phyloP scores from a whole-genome alignment of 2,329 filamentous ascomycete species.

The Fusarium nanum region DNA sequence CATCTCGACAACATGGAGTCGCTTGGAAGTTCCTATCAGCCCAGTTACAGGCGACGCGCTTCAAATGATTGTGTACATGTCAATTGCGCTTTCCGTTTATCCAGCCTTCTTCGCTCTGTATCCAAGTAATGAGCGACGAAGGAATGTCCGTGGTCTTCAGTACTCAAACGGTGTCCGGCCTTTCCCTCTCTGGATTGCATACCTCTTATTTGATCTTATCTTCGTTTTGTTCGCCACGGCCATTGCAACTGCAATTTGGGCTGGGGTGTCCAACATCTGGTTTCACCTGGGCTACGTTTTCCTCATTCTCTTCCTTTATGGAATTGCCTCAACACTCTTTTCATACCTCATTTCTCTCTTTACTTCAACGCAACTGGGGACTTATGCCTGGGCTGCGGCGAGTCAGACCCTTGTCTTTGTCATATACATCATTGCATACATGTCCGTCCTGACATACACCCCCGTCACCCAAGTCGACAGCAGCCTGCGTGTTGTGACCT shows the following conservation, averaged over 20 bases:
- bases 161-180: slow-evolving; percentile 92
- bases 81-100: slow-evolving; percentile 80
- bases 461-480: slow-evolving; percentile 75
- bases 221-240: slow-evolving; percentile 75
- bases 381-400: slow-evolving; percentile 85
- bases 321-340: slow-evolving; percentile 79
- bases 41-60: slow-evolving; percentile 77
- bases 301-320: slow-evolving; percentile 82
- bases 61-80: slow-evolving; percentile 84
- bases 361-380: slow-evolving; percentile 80
- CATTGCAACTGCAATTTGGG: slow-evolving; percentile 76
- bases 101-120: slow-evolving; percentile 91
- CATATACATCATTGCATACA: slow-evolving; percentile 77
- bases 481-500: slow-evolving; percentile 77
- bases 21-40: slow-evolving; percentile 80
- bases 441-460: slow-evolving; percentile 79
- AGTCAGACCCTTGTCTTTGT: slow-evolving; percentile 79
- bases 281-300: slow-evolving; percentile 86
- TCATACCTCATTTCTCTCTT: slow-evolving; percentile 87
- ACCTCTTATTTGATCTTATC: slow-evolving; percentile 81
- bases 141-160: slow-evolving; percentile 84
- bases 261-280: slow-evolving; percentile 73
- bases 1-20: slow-evolving; percentile 77
- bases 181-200: slow-evolving; percentile 85
- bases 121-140: slow-evolving; percentile 83